phyloP scores from a whole-genome alignment of 1,284 basidiomycete genomes.

The Microbotryomycetes sp. region DNA sequence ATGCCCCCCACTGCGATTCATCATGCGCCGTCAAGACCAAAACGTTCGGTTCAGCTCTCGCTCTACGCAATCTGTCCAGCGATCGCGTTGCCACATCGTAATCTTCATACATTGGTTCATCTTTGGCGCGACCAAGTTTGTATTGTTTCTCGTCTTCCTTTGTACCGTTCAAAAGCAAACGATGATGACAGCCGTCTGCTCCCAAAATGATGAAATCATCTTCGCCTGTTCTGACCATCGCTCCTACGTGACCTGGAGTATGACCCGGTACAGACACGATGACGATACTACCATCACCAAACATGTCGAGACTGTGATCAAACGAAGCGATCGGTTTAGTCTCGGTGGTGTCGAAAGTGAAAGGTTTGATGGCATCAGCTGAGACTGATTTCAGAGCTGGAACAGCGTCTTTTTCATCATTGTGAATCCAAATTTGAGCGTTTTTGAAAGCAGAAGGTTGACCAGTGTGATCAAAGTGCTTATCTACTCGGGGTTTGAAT shows the following conservation, averaged over 20 bases:
- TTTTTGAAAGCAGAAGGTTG: conserved; percentile 8
- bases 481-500: not conserved
- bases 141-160: not conserved
- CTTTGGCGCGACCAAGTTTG: not conserved
- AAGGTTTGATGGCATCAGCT: not conserved
- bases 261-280: conserved; percentile 56
- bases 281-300: conserved; percentile 55
- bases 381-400: not conserved
- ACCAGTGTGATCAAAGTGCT: conserved; percentile 28
- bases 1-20: conserved; percentile 8
- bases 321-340: conserved; percentile 48
- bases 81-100: conserved; percentile 2
- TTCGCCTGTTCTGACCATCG: conserved; percentile 50
- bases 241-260: conserved; percentile 52
- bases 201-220: conserved; percentile 21
- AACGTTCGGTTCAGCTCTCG: conserved; percentile 2
- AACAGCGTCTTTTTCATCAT: not conserved
- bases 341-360: conserved; percentile 4
- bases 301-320: conserved; percentile 51
- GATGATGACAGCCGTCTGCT: conserved; percentile 23
- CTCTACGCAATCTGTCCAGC: conserved; percentile 17
- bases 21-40: conserved; percentile 22
- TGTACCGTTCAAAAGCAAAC: not conserved
- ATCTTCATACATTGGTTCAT: conserved; percentile 20
- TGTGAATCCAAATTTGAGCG: conserved; percentile 15